A percentile compares a stretch with the other conserved stretches of the same genome.
phyloP scores from a whole-genome alignment of 768 basidiomycete species.

The Trametes cingulata region DNA sequence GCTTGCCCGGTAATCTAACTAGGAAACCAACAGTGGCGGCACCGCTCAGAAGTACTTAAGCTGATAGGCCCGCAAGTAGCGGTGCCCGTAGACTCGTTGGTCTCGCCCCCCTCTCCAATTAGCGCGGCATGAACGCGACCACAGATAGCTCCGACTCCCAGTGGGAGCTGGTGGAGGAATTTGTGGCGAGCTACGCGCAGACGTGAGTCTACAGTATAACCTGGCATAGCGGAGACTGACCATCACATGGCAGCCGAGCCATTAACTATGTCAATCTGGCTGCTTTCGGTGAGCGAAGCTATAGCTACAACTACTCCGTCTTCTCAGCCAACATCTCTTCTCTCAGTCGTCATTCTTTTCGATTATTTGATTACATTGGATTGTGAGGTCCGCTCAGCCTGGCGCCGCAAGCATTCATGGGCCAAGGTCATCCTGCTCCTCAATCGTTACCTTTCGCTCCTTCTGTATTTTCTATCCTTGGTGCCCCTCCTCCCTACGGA shows the following conservation, averaged over 20 bases:
- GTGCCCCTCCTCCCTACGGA: slow-evolving; percentile 5
- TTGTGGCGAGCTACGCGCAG: neutral
- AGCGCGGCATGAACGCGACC: slow-evolving; percentile 19
- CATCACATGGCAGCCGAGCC: neutral
- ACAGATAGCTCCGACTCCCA: slow-evolving; percentile 17
- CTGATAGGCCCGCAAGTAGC: neutral
- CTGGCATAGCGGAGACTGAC: neutral
- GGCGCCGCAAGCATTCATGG: slow-evolving; percentile 15
- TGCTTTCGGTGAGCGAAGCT: slow-evolving; percentile 9
- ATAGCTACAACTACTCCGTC: neutral
- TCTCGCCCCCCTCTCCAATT: neutral
- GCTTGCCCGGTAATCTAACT: neutral
- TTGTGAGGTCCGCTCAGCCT: slow-evolving; percentile 17
- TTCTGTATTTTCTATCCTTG: slow-evolving; percentile 2
- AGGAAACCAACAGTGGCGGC: neutral
- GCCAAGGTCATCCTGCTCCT: slow-evolving; percentile 15
- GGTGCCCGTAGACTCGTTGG: neutral
- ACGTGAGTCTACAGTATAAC: neutral
- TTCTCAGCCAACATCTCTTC: neutral
- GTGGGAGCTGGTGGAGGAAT: slow-evolving; percentile 9
- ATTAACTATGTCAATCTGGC: slow-evolving; percentile 14
- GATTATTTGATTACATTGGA: slow-evolving; percentile 18
- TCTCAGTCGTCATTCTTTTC: slow-evolving; percentile 14
- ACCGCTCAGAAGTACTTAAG: neutral
- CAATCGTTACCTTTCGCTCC: slow-evolving; percentile 14